These are phyloP conservation scores for Herpetomonas muscarum DNA, from an alignment of 208 protist genomes.

Conservation along the genomic window DNA sequence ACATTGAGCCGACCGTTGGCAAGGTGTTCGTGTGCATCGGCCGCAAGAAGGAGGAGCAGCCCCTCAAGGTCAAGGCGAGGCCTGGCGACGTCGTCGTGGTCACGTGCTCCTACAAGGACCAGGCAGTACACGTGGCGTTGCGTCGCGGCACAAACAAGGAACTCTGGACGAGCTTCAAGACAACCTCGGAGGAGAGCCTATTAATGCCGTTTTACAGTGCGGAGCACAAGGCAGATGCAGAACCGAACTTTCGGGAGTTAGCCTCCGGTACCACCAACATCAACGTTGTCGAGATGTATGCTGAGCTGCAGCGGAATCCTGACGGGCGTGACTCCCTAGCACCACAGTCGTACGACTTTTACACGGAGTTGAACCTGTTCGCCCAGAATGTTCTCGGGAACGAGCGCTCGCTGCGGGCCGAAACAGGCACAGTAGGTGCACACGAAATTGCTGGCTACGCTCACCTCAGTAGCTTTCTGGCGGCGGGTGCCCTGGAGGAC, in stretches of 20 bases:
- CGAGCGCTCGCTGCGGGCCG: conserved; percentile 12
- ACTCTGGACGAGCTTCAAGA: conserved; percentile 50
- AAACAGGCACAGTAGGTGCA: conserved; percentile 24
- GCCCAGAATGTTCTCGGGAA: conserved; percentile 29
- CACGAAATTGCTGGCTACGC: conserved; percentile 71
- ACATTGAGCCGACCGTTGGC: conserved; percentile 46
- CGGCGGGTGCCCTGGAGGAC: conserved; percentile 45
- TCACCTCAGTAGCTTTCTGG: conserved; percentile 45
- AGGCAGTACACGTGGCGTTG: conserved; percentile 51
- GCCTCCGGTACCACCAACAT: conserved; percentile 25
- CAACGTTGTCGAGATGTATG: conserved; percentile 50
- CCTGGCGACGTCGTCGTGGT: conserved; percentile 58
- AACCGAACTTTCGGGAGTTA: conserved; percentile 39
- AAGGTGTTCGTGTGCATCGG: conserved; percentile 70
- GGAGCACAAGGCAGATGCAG: conserved; percentile 52
- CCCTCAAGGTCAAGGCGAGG: conserved; percentile 54
- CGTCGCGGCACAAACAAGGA: conserved; percentile 39
- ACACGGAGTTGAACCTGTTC: conserved; percentile 78
- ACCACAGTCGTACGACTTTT: conserved; percentile 67
- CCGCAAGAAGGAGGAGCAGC: conserved; percentile 25
- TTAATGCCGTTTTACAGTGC: conserved; percentile 60
- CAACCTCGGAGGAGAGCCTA: conserved; percentile 31
- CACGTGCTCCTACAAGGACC: conserved; percentile 56
- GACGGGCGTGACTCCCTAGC: conserved; percentile 18
- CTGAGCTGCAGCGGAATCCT: conserved; percentile 30